Evolutionary conservation across 2,329 filamentous ascomycete species (phyloP).

Genomic region (Aureobasidium sp.): DNA sequence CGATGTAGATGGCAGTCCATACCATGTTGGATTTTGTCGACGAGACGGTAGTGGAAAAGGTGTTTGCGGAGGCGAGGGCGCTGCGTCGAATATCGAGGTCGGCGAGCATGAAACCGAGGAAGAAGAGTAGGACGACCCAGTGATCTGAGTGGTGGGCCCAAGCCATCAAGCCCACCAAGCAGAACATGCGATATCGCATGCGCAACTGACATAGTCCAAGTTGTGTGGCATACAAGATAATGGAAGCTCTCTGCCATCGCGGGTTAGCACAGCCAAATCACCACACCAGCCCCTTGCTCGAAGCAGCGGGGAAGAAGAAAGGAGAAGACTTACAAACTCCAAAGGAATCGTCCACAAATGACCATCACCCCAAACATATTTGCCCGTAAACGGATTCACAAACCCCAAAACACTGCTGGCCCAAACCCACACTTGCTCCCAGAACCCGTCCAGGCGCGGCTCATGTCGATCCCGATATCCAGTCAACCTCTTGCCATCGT

Average conservation of each 20-base stretch:
- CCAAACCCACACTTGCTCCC: constrained; percentile 23
- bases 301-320: neutral
- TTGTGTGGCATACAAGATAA: constrained; percentile 50
- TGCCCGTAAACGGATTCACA: constrained; percentile 8
- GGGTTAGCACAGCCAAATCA: too few relatives aligned
- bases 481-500: constrained; percentile 12
- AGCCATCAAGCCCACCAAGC: constrained; percentile 37
- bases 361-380: constrained; percentile 29
- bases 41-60: constrained; percentile 29
- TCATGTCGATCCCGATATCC: constrained; percentile 14
- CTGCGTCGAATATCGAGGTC: constrained; percentile 42
- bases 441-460: neutral
- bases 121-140: constrained; percentile 52
- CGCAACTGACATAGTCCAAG: constrained; percentile 30
- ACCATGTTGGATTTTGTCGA: neutral
- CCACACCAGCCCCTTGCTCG: neutral
- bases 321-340: neutral
- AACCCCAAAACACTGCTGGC: constrained; percentile 31
- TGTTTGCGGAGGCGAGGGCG: constrained; percentile 46
- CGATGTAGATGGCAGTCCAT: neutral
- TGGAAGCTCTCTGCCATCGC: constrained; percentile 32
- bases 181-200: constrained; percentile 31
- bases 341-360: constrained; percentile 53
- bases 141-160: constrained; percentile 43
- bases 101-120: constrained; percentile 48